Base-by-base conservation (phyloP, 805 yeast genomes). In the Teunomyces aglyptinius region DNA sequence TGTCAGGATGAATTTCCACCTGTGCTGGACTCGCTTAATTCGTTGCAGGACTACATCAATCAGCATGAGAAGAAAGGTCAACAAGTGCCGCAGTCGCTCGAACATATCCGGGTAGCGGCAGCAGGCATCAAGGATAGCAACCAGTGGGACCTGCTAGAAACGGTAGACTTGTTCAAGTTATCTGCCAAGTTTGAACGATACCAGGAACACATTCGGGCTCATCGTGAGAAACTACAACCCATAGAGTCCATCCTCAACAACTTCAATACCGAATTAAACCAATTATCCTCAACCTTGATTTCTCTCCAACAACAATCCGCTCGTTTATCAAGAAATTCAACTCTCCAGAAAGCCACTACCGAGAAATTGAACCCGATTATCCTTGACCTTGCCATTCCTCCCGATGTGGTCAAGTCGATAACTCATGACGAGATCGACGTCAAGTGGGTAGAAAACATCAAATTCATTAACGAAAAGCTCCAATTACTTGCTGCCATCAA, bases 331-430 rank as follows among this genome's bases (percentile, higher is more conserved):
- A 45, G 53, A 12, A 64, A 64, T 34, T 54, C 69, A 12, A 54
- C 57, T 12, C 33, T 49, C 28, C 73, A 69, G 46, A 57, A 61
- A 1, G 43, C 52, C 2, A 41, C 64, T 11, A 63, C 64, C 4
- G 74, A 69, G 19, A 72, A 72, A 43, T 75, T 90, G 47, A 81
- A 86, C 15, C 96, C 96, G 0, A 68, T 88, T n/a, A 83, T 90
- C 0, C 76, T 85, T 32, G 91, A 87, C 52, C 69, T 87, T 29
- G 70, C 86, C 49, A 79, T 91, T 6, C 87, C 97, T 0, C 94
- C 96, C 0, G 78, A 78, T 1, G 71, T 86, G 2, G 78, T 87
- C 5, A 67, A 70, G 46, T 78, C 83, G 5, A 71, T 92, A 1
- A 56, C 81, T 2, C 70, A 70, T 34, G 90, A 81, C 16, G 80